phyloP scores from a whole-genome alignment of 2,329 filamentous ascomycete genomes.

The Beauveria sp. region DNA sequence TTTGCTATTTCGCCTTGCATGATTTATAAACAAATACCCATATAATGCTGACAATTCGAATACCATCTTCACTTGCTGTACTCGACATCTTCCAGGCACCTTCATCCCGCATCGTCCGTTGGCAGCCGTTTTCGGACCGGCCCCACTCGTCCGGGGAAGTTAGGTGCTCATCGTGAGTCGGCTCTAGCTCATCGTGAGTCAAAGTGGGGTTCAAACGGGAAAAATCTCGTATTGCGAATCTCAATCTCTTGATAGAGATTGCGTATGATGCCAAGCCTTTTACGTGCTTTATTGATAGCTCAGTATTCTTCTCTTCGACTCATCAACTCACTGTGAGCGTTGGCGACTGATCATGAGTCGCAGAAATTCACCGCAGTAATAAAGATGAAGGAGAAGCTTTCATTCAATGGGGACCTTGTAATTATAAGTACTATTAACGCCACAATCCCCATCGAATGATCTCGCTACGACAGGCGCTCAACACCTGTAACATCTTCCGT shows the following conservation, averaged over 20 bases:
- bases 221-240: neutral
- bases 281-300: neutral
- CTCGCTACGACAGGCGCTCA: slow-evolving; percentile 15
- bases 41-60: no score
- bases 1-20: no score
- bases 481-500: slow-evolving; percentile 15
- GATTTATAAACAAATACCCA: no score
- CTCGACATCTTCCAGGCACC: no score
- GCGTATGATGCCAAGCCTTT: neutral
- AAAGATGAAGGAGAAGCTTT: neutral
- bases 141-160: neutral
- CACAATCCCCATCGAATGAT: slow-evolving; percentile 3
- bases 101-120: neutral
- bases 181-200: slow-evolving; percentile 1
- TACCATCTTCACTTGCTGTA: no score
- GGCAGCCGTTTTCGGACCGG: neutral
- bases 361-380: neutral
- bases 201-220: neutral
- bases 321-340: neutral
- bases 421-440: slow-evolving; percentile 1
- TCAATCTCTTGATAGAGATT: neutral
- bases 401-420: neutral
- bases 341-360: neutral
- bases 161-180: neutral
- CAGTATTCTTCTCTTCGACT: neutral